These are phyloP conservation scores for Aspergillus sp. DNA, from an alignment of 2,329 filamentous ascomycete genomes.

Conservation along the genomic window DNA sequence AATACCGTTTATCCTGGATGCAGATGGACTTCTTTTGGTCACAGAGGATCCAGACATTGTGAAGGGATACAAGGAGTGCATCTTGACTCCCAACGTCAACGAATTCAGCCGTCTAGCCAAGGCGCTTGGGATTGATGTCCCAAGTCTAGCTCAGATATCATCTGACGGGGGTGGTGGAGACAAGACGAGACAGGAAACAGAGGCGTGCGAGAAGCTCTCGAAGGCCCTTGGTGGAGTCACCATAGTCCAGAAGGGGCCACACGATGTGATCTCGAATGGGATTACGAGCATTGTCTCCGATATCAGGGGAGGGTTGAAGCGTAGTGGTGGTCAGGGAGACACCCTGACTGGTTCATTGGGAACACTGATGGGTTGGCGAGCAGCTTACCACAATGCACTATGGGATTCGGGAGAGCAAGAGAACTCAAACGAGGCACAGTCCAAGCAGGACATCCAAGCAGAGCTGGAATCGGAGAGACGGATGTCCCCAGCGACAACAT, in stretches of 20 bases:
- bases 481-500: constrained; percentile 58
- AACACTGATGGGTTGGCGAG: constrained; percentile 84
- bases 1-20: constrained; percentile 85
- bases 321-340: constrained; percentile 92
- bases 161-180: constrained; percentile 39
- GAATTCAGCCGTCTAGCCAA: constrained; percentile 85
- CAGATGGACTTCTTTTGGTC: constrained; percentile 80
- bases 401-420: constrained; percentile 60
- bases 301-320: constrained; percentile 77
- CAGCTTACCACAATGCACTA: constrained; percentile 78
- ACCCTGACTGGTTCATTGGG: constrained; percentile 87
- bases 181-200: constrained; percentile 50
- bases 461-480: constrained; percentile 51
- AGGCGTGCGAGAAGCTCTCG: constrained; percentile 69
- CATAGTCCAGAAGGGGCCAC: constrained; percentile 82
- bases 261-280: constrained; percentile 83
- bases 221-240: constrained; percentile 81
- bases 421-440: constrained; percentile 31
- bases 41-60: constrained; percentile 74
- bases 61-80: constrained; percentile 75
- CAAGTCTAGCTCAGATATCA: constrained; percentile 36
- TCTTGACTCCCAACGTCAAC: constrained; percentile 92
- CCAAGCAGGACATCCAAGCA: constrained; percentile 41
- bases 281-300: constrained; percentile 73
- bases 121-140: constrained; percentile 65